Percentiles rank a stretch among this genome's conserved stretches.
phyloP scores from a whole-genome alignment of 2,329 filamentous ascomycete genomes.

The Xylaria digitata region DNA sequence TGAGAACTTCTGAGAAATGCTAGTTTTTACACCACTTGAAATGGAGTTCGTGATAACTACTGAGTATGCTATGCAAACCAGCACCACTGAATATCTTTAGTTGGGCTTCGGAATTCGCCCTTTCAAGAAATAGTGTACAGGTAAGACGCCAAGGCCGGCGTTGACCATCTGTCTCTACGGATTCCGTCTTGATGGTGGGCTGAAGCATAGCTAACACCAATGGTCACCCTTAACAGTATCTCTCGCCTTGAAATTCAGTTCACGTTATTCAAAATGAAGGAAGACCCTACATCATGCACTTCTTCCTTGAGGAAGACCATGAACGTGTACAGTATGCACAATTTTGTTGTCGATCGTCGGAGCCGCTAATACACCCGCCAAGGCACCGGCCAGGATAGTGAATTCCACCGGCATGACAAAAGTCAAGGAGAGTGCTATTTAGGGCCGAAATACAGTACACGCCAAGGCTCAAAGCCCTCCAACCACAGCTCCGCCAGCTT shows the following conservation, averaged over 20 bases:
- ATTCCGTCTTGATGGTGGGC: background rate
- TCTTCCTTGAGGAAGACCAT: background rate
- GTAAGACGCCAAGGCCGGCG: constrained; percentile 7
- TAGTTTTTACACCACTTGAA: background rate
- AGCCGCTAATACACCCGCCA: constrained; percentile 14
- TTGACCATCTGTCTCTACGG: background rate
- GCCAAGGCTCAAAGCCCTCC: constrained; percentile 23
- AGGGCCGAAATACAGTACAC: constrained; percentile 22
- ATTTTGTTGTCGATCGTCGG: constrained; percentile 10
- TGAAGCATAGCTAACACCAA: background rate
- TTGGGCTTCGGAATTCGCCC: background rate
- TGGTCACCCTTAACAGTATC: background rate
- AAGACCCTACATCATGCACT: background rate
- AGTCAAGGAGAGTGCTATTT: constrained; percentile 4
- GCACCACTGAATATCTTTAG: background rate
- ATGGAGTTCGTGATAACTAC: background rate
- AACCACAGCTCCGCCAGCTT: background rate
- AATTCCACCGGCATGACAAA: background rate
- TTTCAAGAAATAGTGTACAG: background rate
- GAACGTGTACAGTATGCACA: background rate
- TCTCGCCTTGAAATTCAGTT: too few species aligned
- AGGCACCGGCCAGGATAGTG: background rate
- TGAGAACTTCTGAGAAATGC: background rate
- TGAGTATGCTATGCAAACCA: background rate
- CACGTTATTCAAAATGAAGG: too few species aligned